phyloP scores from a whole-genome alignment of 352 stramenopile species.

The Plasmopara muralis region DNA sequence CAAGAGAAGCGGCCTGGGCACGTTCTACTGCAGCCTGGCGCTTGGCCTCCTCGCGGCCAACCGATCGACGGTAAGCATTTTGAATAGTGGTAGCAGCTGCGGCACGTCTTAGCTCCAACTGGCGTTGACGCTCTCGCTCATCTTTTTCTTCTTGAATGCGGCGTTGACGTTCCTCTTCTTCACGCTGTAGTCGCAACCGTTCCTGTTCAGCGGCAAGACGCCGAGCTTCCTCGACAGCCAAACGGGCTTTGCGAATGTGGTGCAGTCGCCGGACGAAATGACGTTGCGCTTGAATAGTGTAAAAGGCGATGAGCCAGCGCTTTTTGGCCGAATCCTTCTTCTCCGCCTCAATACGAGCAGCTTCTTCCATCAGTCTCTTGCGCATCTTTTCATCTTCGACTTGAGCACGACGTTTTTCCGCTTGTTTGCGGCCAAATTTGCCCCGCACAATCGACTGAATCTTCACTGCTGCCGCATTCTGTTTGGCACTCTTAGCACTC shows the following conservation, averaged over 20 bases:
- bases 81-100: constrained; percentile 63
- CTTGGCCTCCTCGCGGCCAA: constrained; percentile 65
- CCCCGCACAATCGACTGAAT: constrained; percentile 83
- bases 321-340: constrained; percentile 78
- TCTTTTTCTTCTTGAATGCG: constrained; percentile 52
- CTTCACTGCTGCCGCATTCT: constrained; percentile 53
- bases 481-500: constrained; percentile 26
- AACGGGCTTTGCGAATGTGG: constrained; percentile 69
- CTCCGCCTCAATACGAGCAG: constrained; percentile 45
- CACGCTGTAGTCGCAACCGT: constrained; percentile 43
- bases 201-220: constrained; percentile 66
- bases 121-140: constrained; percentile 55
- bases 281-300: constrained; percentile 60
- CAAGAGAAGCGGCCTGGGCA: constrained; percentile 64
- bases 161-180: constrained; percentile 66
- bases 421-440: constrained; percentile 71
- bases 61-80: constrained; percentile 53
- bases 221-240: constrained; percentile 74
- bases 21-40: constrained; percentile 56
- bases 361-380: constrained; percentile 68
- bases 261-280: constrained; percentile 77
- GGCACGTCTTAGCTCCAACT: constrained; percentile 45
- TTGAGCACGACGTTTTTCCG: constrained; percentile 51
- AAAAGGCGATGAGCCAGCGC: constrained; percentile 70
- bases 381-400: constrained; percentile 73